Percentiles rank a stretch among this genome's conserved stretches.
Conservation (phyloP, 2,329 filamentous ascomycete genomes). For the Aureobasidium pullulans region DNA sequence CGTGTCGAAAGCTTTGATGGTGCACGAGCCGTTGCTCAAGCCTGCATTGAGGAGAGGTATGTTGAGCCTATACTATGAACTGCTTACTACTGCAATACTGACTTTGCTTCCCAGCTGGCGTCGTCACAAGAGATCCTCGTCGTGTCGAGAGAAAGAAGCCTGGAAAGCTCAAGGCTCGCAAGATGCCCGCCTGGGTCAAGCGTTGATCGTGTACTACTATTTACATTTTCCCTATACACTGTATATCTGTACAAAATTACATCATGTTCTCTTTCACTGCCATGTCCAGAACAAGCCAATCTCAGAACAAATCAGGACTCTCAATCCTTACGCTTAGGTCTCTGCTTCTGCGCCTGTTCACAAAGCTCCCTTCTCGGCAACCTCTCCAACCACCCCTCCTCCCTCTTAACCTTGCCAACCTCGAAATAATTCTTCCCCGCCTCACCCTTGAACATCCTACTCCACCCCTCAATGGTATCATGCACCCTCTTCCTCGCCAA, state of each 20-base stretch:
- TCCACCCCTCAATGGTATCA: slow-evolving; percentile 70
- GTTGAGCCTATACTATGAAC: slow-evolving; percentile 28
- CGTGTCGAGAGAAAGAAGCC: slow-evolving; percentile 97
- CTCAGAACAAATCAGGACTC: neutral
- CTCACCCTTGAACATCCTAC: slow-evolving; percentile 61
- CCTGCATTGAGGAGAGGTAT: slow-evolving; percentile 79
- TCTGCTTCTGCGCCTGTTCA: slow-evolving; percentile 58
- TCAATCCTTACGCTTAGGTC: slow-evolving; percentile 42
- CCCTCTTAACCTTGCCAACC: slow-evolving; percentile 64
- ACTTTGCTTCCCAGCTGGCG: slow-evolving; percentile 62
- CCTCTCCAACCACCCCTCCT: slow-evolving; percentile 54
- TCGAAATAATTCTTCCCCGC: slow-evolving; percentile 69
- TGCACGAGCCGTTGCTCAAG: slow-evolving; percentile 90
- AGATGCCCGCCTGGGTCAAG: slow-evolving; percentile 98
- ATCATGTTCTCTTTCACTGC: neutral
- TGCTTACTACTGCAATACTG: slow-evolving; percentile 30
- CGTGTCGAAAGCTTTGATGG: slow-evolving; percentile 76
- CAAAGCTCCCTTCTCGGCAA: slow-evolving; percentile 59
- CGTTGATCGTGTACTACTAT: slow-evolving; percentile 33
- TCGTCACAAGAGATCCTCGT: slow-evolving; percentile 83
- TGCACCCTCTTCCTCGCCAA: slow-evolving; percentile 59
- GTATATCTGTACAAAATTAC: slow-evolving; percentile 11
- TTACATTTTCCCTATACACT: neutral
- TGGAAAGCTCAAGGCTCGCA: slow-evolving; percentile 91
- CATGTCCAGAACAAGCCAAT: neutral